Percentiles rank a stretch among this genome's conserved stretches.
Conservation (phyloP, 805 yeast species). For the Sugiyamaella boreocaroliniensis region DNA sequence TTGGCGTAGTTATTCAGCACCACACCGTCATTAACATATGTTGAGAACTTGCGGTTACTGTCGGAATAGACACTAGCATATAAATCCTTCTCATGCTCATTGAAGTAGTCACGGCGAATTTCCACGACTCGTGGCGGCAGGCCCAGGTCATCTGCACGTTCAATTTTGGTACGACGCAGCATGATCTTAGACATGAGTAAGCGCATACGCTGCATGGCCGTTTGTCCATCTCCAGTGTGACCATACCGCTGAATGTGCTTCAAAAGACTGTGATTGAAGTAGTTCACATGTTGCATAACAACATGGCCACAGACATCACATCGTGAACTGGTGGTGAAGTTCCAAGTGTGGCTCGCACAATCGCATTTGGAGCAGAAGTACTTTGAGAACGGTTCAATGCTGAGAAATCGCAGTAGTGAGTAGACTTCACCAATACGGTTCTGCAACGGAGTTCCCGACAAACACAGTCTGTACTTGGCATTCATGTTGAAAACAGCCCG, state of each 20-base stretch:
- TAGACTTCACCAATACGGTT: constrained; percentile 95
- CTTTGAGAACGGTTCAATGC: constrained; percentile 76
- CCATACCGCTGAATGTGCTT: constrained; percentile 89
- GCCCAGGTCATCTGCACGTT: constrained; percentile 95
- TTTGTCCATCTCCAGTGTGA: constrained; percentile 67
- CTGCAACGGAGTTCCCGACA: constrained; percentile 94
- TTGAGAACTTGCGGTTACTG: constrained; percentile 79
- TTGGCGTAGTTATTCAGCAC: constrained; percentile 95
- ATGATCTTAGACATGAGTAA: constrained; percentile 68
- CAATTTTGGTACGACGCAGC: constrained; percentile 92
- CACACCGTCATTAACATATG: constrained; percentile 92
- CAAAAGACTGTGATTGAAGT: constrained; percentile 90
- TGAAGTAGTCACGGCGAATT: constrained; percentile 78
- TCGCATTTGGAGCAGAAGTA: constrained; percentile 93
- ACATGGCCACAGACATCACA: constrained; percentile 87
- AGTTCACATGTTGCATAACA: constrained; percentile 92
- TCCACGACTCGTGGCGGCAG: constrained; percentile 94
- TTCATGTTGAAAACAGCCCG: constrained; percentile 74
- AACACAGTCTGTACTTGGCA: constrained; percentile 78
- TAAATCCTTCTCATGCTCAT: constrained; percentile 90
- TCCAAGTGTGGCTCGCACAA: constrained; percentile 79
- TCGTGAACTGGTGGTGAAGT: constrained; percentile 69
- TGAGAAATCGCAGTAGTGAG: constrained; percentile 78
- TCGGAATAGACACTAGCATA: constrained; percentile 84
- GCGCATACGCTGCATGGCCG: constrained; percentile 72